phyloP scores from a whole-genome alignment of 305 asterid species.

The Fraxinus paxiana region DNA sequence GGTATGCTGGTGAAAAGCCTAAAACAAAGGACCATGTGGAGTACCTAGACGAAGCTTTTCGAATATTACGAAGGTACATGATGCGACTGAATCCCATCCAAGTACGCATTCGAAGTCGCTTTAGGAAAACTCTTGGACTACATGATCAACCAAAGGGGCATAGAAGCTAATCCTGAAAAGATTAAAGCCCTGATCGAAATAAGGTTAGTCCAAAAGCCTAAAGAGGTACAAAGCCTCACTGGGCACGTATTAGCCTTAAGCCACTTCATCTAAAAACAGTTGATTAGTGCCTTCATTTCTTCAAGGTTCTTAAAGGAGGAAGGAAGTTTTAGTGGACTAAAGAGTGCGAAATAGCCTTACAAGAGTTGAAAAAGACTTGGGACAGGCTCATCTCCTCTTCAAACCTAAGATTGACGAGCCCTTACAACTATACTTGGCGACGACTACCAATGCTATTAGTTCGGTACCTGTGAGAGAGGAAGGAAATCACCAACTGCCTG shows the following conservation, averaged over 20 bases:
- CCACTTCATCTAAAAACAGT: too few relatives aligned
- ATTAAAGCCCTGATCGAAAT: background rate
- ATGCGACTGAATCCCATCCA: background rate
- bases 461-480: background rate
- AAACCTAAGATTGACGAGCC: background rate
- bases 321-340: too few relatives aligned
- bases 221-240: background rate
- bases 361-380: background rate
- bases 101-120: background rate
- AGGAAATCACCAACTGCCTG: background rate
- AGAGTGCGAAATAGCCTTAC: background rate
- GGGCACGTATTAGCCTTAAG: background rate
- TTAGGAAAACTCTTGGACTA: background rate
- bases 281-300: too few relatives aligned
- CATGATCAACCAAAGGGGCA: background rate
- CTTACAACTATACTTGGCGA: background rate
- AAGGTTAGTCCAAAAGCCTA: background rate
- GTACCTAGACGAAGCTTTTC: background rate
- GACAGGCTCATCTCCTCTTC: background rate
- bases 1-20: background rate
- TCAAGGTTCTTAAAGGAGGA: background rate
- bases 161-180: background rate
- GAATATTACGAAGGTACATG: background rate
- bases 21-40: background rate
- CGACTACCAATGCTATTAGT: background rate